Evolutionary conservation across 352 stramenopile genomes (phyloP).

Genomic region (Globisporangium iwayamae): DNA sequence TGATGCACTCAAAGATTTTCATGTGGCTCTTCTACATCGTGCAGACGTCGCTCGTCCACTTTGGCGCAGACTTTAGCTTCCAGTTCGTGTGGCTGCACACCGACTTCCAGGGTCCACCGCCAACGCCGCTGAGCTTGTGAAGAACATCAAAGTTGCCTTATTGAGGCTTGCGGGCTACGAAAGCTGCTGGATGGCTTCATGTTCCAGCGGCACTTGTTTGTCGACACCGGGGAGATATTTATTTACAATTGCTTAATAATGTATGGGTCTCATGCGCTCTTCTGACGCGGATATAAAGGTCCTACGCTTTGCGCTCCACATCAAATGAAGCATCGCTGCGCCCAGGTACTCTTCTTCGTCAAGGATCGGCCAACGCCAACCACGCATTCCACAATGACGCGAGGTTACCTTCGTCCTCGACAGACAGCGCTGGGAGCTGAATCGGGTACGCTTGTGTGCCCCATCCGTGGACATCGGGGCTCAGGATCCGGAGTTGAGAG

Average conservation of each 20-base stretch:
- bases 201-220: not conserved
- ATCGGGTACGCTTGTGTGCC: not conserved
- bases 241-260: not conserved
- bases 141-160: not conserved
- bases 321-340: not conserved
- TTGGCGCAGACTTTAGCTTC: slow-evolving; percentile 7
- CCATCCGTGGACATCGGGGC: not conserved
- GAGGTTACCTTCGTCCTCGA: not conserved
- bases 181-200: not conserved
- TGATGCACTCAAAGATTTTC: slow-evolving; percentile 4
- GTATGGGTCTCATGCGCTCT: not conserved
- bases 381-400: not conserved
- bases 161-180: not conserved
- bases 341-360: not conserved
- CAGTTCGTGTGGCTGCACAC: slow-evolving; percentile 1
- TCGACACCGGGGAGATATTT: not conserved
- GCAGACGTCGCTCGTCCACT: slow-evolving; percentile 5
- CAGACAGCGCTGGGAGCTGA: not conserved
- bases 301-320: too few species aligned
- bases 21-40: slow-evolving; percentile 7
- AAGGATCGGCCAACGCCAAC: not conserved
- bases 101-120: not conserved
- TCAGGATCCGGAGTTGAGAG: not conserved
- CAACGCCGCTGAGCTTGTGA: not conserved
- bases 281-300: not conserved